Evolutionary conservation across 2,329 filamentous ascomycete genomes (phyloP).

Genomic region (Paracoccidioides brasiliensis): DNA sequence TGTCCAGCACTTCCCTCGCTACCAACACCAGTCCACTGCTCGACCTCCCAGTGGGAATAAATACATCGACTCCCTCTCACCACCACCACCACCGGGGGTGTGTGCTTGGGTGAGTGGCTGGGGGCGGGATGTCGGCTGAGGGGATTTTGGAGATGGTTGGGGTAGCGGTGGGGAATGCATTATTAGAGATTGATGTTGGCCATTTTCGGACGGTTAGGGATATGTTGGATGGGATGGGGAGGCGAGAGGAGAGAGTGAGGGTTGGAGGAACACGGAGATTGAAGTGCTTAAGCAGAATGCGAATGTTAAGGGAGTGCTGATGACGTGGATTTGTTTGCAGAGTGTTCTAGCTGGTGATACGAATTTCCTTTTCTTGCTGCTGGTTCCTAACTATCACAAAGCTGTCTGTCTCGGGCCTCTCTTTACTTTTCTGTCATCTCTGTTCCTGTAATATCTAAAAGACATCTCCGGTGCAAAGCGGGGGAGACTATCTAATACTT

Average conservation of each 20-base stretch:
- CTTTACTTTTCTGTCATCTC: no score
- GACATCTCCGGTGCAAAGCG: no score
- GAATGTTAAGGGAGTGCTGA: background rate
- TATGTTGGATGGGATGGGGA: constrained; percentile 12
- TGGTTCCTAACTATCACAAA: background rate
- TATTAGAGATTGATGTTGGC: constrained; percentile 20
- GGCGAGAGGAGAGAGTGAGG: background rate
- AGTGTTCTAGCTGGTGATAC: background rate
- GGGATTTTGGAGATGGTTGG: constrained; percentile 15
- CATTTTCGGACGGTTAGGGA: constrained; percentile 12
- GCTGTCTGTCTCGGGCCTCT: no score
- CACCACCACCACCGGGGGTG: constrained; percentile 16
- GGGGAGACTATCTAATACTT: no score
- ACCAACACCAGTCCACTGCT: constrained; percentile 3
- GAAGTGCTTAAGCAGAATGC: constrained; percentile 1
- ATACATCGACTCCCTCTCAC: constrained; percentile 4
- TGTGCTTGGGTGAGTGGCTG: constrained; percentile 12
- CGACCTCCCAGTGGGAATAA: constrained; percentile 12
- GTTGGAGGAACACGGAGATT: background rate
- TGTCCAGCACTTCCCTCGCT: constrained; percentile 8
- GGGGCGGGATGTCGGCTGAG: constrained; percentile 11
- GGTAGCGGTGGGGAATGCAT: constrained; percentile 19
- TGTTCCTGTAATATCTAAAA: no score
- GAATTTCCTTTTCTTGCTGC: background rate
- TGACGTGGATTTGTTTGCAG: background rate